Conservation (phyloP, 2,329 filamentous ascomycete genomes). For the Macrophomina pseudophaseolina region DNA sequence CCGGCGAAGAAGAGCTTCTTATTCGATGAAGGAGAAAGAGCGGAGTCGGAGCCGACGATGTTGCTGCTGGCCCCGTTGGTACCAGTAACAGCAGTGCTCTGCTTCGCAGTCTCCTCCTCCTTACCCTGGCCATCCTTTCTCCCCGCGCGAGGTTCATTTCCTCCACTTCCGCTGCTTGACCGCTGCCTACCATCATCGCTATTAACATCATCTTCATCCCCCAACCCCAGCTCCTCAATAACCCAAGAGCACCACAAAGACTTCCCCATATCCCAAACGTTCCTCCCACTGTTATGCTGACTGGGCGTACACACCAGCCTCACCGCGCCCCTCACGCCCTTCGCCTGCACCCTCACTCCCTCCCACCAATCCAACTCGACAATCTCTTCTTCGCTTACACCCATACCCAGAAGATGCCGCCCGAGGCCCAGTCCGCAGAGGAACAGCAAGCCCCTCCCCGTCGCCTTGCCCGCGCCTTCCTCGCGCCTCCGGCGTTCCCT, state of each 20-base stretch:
- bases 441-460: constrained; percentile 34
- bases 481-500: background rate
- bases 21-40: background rate
- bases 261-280: constrained; percentile 45
- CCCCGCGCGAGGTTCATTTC: background rate
- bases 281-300: constrained; percentile 54
- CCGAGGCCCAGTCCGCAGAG: constrained; percentile 50
- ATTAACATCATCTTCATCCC: background rate
- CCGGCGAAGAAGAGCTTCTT: constrained; percentile 48
- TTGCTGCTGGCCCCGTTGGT: background rate
- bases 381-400: constrained; percentile 45
- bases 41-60: background rate
- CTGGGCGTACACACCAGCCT: constrained; percentile 53
- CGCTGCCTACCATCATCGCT: background rate
- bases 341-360: constrained; percentile 41
- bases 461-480: background rate
- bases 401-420: constrained; percentile 43
- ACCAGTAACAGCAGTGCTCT: background rate
- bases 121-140: no score
- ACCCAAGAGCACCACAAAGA: constrained; percentile 58
- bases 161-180: background rate
- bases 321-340: constrained; percentile 44
- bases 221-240: constrained; percentile 37
- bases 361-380: constrained; percentile 60
- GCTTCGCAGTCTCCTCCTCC: no score